Evolutionary conservation across 768 basidiomycete species (phyloP), one percentile per base, ranked within the genome.

Genomic region (Lactarius hengduanensis): DNA sequence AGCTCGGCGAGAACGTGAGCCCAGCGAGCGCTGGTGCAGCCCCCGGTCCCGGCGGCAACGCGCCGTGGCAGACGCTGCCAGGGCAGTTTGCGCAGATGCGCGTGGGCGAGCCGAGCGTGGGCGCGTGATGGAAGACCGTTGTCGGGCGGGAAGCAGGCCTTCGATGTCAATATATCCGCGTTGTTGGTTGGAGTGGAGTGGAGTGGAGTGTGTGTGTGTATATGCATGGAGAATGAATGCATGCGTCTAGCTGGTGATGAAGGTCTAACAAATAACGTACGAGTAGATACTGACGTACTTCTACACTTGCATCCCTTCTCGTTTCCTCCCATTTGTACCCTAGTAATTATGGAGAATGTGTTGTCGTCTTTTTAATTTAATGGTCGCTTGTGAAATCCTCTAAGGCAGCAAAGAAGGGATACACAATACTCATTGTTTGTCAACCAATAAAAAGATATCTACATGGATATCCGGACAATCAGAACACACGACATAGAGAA

Each of bases 1-100:
- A 28, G 26, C 15, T 18, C 26, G 28, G 57, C 2, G 60, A 61
- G 32, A 18, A 10, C 5, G 5, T 26, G 6, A 30, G 40, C 2
- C 43, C 59, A 2, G 53, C 40, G 40, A 68, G 59, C 56, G 59
- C 56, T 10, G 32, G 67, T 6, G 26, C 22, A 7, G 58, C n/a
- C 18, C 56, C 18, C 1, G 41, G 38, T 18, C 16, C 34, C 6
- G 63, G 30, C 1, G 43, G 28, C 1, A 63, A 34, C 22, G 64
- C 60, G n/a, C 68, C 64, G 11, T 69, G 65, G 61, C 68, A 71
- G 45, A 15, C 40, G 36, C 15, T 70, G 40, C 50, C 34, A 36
- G 54, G 62, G 5, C 70, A 71, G 50, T 66, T 71, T 56, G 57
- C 68, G 43, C 68, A 66, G 59, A 66, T 71, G 70, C 70, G 54